Percentiles rank a stretch among this genome's conserved stretches.
These are phyloP conservation scores for Suillus cothurnatus DNA, from an alignment of 768 basidiomycete species.

Conservation along the genomic window DNA sequence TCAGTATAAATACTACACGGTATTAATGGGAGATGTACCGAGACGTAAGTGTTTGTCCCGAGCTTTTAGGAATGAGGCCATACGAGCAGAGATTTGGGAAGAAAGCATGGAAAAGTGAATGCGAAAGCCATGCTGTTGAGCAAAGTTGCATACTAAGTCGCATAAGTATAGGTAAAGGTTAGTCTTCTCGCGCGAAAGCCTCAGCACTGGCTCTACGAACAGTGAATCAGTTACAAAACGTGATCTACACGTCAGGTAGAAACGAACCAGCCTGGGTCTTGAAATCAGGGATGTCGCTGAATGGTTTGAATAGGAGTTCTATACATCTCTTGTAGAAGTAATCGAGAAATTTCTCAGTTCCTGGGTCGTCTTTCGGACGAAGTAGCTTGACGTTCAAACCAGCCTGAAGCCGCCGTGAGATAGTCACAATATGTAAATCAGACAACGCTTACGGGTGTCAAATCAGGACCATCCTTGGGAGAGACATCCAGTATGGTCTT, in stretches of 20 bases:
- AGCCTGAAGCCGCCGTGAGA: conserved; percentile 20
- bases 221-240: conserved; percentile 7
- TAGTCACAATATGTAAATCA: conserved; percentile 9
- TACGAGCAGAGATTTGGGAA: conserved; percentile 68
- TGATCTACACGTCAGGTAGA: neutral
- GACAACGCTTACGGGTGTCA: conserved; percentile 34
- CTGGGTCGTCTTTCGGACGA: conserved; percentile 79
- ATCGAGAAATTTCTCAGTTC: conserved; percentile 86
- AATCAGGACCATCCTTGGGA: conserved; percentile 41
- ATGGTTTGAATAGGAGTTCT: conserved; percentile 77
- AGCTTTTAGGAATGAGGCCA: conserved; percentile 76
- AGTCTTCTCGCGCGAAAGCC: conserved; percentile 70
- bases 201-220: conserved; percentile 49
- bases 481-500: conserved; percentile 83
- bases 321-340: conserved; percentile 91
- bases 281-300: conserved; percentile 73
- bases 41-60: conserved; percentile 92
- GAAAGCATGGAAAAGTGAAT: conserved; percentile 90
- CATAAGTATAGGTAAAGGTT: conserved; percentile 88
- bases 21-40: conserved; percentile 51
- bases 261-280: conserved; percentile 47
- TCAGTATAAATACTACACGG: conserved; percentile 4
- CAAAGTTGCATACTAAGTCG: conserved; percentile 88
- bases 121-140: conserved; percentile 87
- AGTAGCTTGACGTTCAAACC: conserved; percentile 45